Conservation (phyloP, 176 grass and related monocot genomes). For the Thinopyrum elongatum region DNA sequence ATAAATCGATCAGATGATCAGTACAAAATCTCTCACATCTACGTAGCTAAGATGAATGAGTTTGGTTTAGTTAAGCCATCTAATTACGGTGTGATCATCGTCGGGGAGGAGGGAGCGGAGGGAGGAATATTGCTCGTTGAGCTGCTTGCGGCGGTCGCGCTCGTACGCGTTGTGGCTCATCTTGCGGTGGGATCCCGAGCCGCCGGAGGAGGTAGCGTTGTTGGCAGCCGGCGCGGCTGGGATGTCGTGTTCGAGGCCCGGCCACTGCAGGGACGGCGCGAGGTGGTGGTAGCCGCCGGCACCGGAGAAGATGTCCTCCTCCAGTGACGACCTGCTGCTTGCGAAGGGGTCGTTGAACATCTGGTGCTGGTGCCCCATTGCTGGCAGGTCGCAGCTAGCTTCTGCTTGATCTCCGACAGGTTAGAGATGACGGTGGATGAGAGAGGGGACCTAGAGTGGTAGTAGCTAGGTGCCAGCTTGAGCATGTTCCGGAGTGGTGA, state of each 20-base stretch:
- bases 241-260: constrained; percentile 34
- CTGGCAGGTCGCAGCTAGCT: too few relatives aligned
- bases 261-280: constrained; percentile 20
- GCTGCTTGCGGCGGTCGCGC: constrained; percentile 86
- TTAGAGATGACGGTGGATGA: too few relatives aligned
- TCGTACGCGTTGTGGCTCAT: constrained; percentile 90
- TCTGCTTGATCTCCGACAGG: too few relatives aligned
- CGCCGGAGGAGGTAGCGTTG: background rate
- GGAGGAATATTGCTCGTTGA: constrained; percentile 78
- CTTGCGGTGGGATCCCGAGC: constrained; percentile 50
- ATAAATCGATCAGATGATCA: background rate
- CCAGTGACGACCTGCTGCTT: constrained; percentile 31
- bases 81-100: constrained; percentile 49
- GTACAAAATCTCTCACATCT: too few relatives aligned
- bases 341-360: constrained; percentile 51
- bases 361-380: constrained; percentile 37
- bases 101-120: constrained; percentile 74
- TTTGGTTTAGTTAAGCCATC: too few relatives aligned
- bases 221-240: constrained; percentile 29
- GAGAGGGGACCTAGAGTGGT: too few relatives aligned
- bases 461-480: too few relatives aligned
- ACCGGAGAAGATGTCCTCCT: background rate
- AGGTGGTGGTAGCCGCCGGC: background rate
- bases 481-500: background rate
- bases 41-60: too few relatives aligned